Conservation (phyloP, 2,329 filamentous ascomycete species). For the Apiospora arundinis region DNA sequence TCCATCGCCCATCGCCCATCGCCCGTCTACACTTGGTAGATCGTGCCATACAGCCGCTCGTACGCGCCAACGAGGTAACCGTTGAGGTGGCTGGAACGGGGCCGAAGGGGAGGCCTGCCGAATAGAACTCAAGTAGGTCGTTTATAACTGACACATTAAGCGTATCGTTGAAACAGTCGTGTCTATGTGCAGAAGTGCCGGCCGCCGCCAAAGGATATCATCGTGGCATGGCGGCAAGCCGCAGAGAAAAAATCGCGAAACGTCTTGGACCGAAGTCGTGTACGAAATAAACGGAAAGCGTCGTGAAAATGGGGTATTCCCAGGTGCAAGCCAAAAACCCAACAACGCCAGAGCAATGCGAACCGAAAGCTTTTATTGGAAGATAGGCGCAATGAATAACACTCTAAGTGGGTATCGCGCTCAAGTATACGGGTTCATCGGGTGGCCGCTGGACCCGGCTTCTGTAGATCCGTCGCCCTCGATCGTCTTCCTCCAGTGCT, state of each 20-base stretch:
- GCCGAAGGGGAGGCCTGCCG: background rate
- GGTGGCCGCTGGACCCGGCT: constrained; percentile 54
- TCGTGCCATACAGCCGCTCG: background rate
- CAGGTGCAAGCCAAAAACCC: constrained; percentile 26
- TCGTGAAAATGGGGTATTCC: background rate
- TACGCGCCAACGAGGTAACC: background rate
- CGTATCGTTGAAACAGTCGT: constrained; percentile 42
- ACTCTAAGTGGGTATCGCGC: constrained; percentile 22
- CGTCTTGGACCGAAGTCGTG: background rate
- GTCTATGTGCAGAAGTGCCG: constrained; percentile 38
- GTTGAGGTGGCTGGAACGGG: background rate
- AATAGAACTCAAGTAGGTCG: constrained; percentile 32
- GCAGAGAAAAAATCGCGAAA: constrained; percentile 19
- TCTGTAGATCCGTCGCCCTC: constrained; percentile 82
- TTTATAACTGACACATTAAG: constrained; percentile 42
- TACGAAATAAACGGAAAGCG: background rate
- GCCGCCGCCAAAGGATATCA: constrained; percentile 20
- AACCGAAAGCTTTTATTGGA: constrained; percentile 23
- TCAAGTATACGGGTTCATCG: constrained; percentile 35
- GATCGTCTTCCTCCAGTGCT: constrained; percentile 97
- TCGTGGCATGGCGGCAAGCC: constrained; percentile 23
- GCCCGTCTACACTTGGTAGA: background rate
- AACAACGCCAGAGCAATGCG: constrained; percentile 49
- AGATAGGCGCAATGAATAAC: background rate
- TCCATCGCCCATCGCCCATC: background rate